Evolutionary conservation across 2,329 filamentous ascomycete species (phyloP), one percentile per base, ranked within the genome.

Genomic region (Aphanoascus verrucosus): DNA sequence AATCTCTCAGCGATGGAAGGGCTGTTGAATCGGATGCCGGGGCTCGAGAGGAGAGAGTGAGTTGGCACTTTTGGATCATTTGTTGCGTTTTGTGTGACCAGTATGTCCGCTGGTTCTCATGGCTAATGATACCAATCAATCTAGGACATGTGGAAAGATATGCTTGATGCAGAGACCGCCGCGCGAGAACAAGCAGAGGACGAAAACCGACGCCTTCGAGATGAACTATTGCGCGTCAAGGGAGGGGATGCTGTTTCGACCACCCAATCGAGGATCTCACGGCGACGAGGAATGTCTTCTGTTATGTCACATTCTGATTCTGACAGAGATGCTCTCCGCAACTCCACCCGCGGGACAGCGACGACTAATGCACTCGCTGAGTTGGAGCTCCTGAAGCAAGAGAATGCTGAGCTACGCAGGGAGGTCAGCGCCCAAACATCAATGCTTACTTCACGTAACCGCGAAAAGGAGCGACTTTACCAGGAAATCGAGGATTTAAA

Each of bases 401-500:
- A 97, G 64, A 97, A 96, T 63, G 88, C 88, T 2, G 91, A 96
- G 66, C 71, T 98, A 32, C 82, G 91, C 51, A 85, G 90, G 52
- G 90, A 97, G 68, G 86, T 97, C 31, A 88, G 90, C 57, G 93
- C 93, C 2, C 93, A 98, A 67, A 94, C 90, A 0, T 96, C 90
- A 0, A 97, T 98, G 88, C 78, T 98, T 34, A 96, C 91, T 1
- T 97, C 93, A 35, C 81, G 93, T 20, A 96, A 96, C 64, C 85
- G 89, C 23, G 93, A 98, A 66, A 94, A 95, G 65, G 90, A 97
- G 66, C 82, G 89, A 4, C 76, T 98, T 7, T 94, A 97, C 67
- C 88, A 95, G 65, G 91, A 98, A 67, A 97, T 97, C 58, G 93
- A 98, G 69, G 90, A 96, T 57, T 76, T 98, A 57, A 98, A 97